A percentile compares a stretch with the other conserved stretches of the same genome.
These are phyloP conservation scores for Coniochaeta sp. DNA, from an alignment of 2,329 filamentous ascomycete genomes.

Conservation along the genomic window DNA sequence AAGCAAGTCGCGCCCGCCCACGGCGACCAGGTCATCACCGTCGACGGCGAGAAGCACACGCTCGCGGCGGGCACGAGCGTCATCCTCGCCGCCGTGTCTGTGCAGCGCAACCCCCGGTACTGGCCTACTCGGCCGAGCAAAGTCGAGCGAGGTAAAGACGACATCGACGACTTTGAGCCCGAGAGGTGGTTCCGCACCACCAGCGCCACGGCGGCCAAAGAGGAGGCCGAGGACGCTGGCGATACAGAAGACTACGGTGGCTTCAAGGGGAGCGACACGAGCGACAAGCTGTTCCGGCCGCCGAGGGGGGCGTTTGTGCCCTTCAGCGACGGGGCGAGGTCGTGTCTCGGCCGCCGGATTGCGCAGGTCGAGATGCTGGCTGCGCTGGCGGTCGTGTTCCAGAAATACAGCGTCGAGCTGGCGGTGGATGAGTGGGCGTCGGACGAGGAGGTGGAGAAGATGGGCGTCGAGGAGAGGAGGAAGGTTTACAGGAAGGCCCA, in stretches of 20 bases:
- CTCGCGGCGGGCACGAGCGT: constrained; percentile 52
- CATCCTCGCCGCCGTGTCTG: constrained; percentile 45
- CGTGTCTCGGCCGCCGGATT: constrained; percentile 51
- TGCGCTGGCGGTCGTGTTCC: constrained; percentile 46
- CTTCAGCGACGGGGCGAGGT: constrained; percentile 51
- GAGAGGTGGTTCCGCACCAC: constrained; percentile 60
- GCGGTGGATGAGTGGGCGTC: constrained; percentile 54
- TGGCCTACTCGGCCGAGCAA: constrained; percentile 55
- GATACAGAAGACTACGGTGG: constrained; percentile 51
- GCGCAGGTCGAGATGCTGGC: constrained; percentile 54
- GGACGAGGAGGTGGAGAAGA: constrained; percentile 45
- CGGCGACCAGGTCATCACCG: constrained; percentile 46
- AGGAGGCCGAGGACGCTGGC: constrained; percentile 26
- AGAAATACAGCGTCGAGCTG: constrained; percentile 61
- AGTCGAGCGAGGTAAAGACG: constrained; percentile 34
- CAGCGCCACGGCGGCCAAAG: constrained; percentile 15
- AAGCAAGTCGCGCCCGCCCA: constrained; percentile 48
- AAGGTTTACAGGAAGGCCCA: constrained; percentile 56
- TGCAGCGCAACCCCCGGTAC: constrained; percentile 63
- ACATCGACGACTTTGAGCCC: constrained; percentile 63
- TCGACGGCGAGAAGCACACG: constrained; percentile 50
- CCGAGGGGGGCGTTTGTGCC: constrained; percentile 49
- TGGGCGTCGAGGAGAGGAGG: constrained; percentile 38
- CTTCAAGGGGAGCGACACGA: constrained; percentile 53
- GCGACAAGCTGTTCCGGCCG: constrained; percentile 53